Conservation (phyloP, 495 filamentous ascomycete species). For the Xylaria cubensis region DNA sequence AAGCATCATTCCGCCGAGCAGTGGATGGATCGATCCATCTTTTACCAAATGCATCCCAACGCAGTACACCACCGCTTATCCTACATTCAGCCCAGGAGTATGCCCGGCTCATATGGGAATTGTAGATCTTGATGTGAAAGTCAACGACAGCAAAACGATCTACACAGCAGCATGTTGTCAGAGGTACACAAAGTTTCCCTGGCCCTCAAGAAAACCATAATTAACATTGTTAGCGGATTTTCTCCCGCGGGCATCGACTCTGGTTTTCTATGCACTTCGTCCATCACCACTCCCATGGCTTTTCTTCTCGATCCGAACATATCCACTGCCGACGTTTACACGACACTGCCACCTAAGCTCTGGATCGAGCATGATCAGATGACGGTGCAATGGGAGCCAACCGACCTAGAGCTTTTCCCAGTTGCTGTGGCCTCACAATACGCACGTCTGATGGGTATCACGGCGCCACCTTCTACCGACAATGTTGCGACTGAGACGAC, state of each 20-base stretch:
- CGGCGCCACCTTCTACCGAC: neutral
- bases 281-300: slow-evolving; percentile 34
- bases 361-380: slow-evolving; percentile 36
- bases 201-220: neutral
- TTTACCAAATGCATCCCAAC: slow-evolving; percentile 36
- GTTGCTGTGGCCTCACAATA: slow-evolving; percentile 27
- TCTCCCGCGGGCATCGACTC: slow-evolving; percentile 20
- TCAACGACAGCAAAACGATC: slow-evolving; percentile 17
- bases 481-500: slow-evolving; percentile 5
- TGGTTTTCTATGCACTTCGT: slow-evolving; percentile 32
- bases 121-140: slow-evolving; percentile 10
- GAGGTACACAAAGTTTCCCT: slow-evolving; percentile 18
- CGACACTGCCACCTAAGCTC: slow-evolving; percentile 31
- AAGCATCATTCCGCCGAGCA: slow-evolving; percentile 32
- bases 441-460: slow-evolving; percentile 32
- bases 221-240: slow-evolving; percentile 31
- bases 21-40: slow-evolving; percentile 36
- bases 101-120: slow-evolving; percentile 38
- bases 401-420: slow-evolving; percentile 31
- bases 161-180: slow-evolving; percentile 38
- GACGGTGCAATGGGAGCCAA: slow-evolving; percentile 34
- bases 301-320: slow-evolving; percentile 36
- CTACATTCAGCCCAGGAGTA: slow-evolving; percentile 37
- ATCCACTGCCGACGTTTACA: slow-evolving; percentile 37
- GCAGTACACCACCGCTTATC: slow-evolving; percentile 27